phyloP scores from a whole-genome alignment of 2,329 filamentous ascomycete species.

The Bipolaris bicolor region DNA sequence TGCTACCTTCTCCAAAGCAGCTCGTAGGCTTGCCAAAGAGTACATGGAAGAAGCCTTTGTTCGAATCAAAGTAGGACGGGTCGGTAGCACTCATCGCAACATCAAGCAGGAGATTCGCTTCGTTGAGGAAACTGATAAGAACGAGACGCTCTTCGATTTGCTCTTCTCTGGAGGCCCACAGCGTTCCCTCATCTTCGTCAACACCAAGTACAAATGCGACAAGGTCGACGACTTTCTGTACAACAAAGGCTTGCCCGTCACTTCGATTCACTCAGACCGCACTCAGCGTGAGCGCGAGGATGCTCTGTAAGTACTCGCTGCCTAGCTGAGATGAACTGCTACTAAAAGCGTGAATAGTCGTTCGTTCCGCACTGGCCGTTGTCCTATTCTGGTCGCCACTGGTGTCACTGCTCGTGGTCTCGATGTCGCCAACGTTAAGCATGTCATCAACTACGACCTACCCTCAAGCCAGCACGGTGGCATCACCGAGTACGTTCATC shows the following conservation, averaged over 20 bases:
- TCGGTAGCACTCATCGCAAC: slow-evolving; percentile 81
- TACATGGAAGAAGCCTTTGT: slow-evolving; percentile 77
- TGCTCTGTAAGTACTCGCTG: slow-evolving; percentile 65
- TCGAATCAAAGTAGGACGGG: slow-evolving; percentile 83
- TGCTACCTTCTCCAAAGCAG: slow-evolving; percentile 85
- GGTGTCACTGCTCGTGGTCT: slow-evolving; percentile 87
- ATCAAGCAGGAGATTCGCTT: slow-evolving; percentile 78
- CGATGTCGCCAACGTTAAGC: slow-evolving; percentile 83
- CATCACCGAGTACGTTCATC: slow-evolving; percentile 91
- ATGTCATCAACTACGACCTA: slow-evolving; percentile 93
- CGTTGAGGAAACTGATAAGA: slow-evolving; percentile 71
- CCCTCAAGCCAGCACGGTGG: slow-evolving; percentile 78
- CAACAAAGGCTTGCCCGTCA: slow-evolving; percentile 78
- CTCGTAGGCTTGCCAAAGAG: slow-evolving; percentile 76
- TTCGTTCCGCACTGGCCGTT: slow-evolving; percentile 75
- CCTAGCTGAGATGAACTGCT: not conserved
- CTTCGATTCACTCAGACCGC: slow-evolving; percentile 85
- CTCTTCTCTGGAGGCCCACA: slow-evolving; percentile 72
- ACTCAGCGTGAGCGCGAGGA: slow-evolving; percentile 93
- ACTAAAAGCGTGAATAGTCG: slow-evolving; percentile 55
- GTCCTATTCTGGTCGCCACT: slow-evolving; percentile 84
- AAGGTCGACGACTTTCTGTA: slow-evolving; percentile 86
- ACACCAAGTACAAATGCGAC: slow-evolving; percentile 78
- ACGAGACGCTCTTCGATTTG: slow-evolving; percentile 72
- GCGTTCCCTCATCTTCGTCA: slow-evolving; percentile 89